phyloP scores from a whole-genome alignment of 257 asterid species.

The Pogostemon cablin region DNA sequence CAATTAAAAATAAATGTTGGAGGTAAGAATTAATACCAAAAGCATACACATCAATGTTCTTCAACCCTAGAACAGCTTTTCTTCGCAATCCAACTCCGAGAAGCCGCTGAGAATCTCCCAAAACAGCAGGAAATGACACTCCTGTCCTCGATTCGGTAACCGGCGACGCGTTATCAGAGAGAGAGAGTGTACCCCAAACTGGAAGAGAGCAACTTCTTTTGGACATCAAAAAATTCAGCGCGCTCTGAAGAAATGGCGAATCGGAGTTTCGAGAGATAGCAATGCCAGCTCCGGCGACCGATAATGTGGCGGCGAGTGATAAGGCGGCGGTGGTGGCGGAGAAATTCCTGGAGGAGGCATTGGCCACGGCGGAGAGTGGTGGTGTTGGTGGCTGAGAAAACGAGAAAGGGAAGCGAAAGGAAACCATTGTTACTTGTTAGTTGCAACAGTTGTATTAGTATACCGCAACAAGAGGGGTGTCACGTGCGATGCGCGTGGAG shows the following conservation, averaged over 20 bases:
- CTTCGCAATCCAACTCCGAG: slow-evolving; percentile 82
- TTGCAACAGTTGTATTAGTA: slow-evolving; percentile 19
- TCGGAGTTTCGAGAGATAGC: slow-evolving; percentile 48
- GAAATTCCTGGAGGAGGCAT: slow-evolving; percentile 40
- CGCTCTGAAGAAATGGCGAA: slow-evolving; percentile 44
- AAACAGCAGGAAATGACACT: slow-evolving; percentile 67
- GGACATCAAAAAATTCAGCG: slow-evolving; percentile 50
- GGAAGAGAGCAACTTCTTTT: slow-evolving; percentile 35
- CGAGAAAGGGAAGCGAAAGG: slow-evolving; percentile 88
- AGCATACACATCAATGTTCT: slow-evolving; percentile 89
- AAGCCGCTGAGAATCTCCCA: slow-evolving; percentile 74
- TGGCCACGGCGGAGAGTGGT: slow-evolving; percentile 41
- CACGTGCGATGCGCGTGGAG: slow-evolving; percentile 23
- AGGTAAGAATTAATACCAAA: slow-evolving; percentile 58
- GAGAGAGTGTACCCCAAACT: slow-evolving; percentile 72
- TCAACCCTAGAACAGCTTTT: slow-evolving; percentile 78
- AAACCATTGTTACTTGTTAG: slow-evolving; percentile 46
- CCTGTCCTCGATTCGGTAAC: slow-evolving; percentile 76
- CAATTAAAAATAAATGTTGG: background rate
- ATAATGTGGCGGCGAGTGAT: slow-evolving; percentile 44
- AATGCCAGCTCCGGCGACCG: slow-evolving; percentile 59
- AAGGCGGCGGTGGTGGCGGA: slow-evolving; percentile 39
- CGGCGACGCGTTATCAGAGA: slow-evolving; percentile 50
- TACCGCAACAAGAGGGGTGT: background rate
- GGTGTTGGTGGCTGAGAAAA: slow-evolving; percentile 76